Evolutionary conservation across 768 basidiomycete genomes (phyloP).

Genomic region (Pleurotus pulmonarius): DNA sequence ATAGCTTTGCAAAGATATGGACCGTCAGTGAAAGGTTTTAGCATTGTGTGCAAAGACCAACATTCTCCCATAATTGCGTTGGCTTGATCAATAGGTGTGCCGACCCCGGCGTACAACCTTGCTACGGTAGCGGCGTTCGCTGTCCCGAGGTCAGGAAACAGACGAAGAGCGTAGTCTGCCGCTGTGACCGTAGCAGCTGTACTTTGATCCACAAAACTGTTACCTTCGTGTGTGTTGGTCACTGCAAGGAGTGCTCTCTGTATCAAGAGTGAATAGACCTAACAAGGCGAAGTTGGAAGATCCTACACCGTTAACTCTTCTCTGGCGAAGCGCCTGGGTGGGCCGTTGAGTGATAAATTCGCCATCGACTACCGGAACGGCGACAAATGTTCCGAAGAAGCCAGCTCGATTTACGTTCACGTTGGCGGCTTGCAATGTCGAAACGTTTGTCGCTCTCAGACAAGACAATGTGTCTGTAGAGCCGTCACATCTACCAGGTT

Average conservation of each 20-base stretch:
- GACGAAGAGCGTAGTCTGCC: conserved; percentile 10
- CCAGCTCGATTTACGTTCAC: conserved; percentile 15
- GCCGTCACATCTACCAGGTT: conserved; percentile 11
- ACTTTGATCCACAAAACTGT: conserved; percentile 15
- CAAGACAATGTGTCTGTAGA: conserved; percentile 7
- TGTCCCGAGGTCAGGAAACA: conserved; percentile 15
- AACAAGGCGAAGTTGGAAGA: no score
- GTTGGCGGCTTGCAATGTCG: conserved; percentile 21
- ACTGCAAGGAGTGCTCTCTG: conserved; percentile 17
- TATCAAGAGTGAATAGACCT: no score
- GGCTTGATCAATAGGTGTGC: conserved; percentile 26
- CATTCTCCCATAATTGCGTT: conserved; percentile 35
- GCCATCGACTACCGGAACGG: conserved; percentile 30
- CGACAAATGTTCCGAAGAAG: conserved; percentile 23
- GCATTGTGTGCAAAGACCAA: no score
- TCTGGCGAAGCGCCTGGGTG: neutral
- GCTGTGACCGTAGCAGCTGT: conserved; percentile 7
- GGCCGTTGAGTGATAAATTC: conserved; percentile 19
- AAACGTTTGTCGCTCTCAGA: conserved; percentile 14
- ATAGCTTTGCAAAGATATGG: conserved; percentile 22
- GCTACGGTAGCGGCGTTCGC: conserved; percentile 6
- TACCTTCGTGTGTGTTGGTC: conserved; percentile 24
- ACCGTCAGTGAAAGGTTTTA: neutral
- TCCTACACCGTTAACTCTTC: neutral
- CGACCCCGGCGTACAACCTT: conserved; percentile 11